Evolutionary conservation across 2,329 filamentous ascomycete genomes (phyloP), one percentile per base, ranked within the genome.

Genomic region (Phaeosphaeriaceae sp.): DNA sequence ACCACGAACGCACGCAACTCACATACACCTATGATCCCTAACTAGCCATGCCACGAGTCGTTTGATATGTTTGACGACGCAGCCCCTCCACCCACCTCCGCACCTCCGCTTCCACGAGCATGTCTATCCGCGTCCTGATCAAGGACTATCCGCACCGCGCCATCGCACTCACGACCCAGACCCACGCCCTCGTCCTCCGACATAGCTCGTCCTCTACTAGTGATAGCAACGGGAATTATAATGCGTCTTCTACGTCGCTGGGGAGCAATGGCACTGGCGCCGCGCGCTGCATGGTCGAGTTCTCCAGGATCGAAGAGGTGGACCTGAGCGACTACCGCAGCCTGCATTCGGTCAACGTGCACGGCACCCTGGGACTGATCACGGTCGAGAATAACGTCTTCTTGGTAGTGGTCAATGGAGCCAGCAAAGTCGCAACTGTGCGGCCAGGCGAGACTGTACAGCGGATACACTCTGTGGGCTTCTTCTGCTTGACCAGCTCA

Each of bases 401-500:
- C 76, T 83, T 98, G 17, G 95, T 93, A 61, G 91, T 97, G 57
- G 91, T 98, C 54, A 96, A 91, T 26, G 88, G 89, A 48, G 91
- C 92, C 40, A 85, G 87, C 21, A 88, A 89, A 61, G 93, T 94
- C 6, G 94, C 94, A 17, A 93, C 88, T 1, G 85, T 97, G 49
- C 86, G 93, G 49, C 93, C 93, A 0, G 92, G 92, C 49, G 94
- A 98, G 82, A 94, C 91, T 3, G 90, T 97, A 23, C 91, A 95
- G 79, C 89, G 89, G 77, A 98, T 98, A 69, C 85, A 89, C 60
- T 88, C 86, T 21, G 94, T 97, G 58, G 92, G 95, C 65, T 98
- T 98, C 77, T 87, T 97, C 81, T 98, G 95, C 74, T 81, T 99
- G 60, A 98, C 92, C 77, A 91, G 90, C 69, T 84, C 90, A 43